Percentiles rank a stretch among this genome's conserved stretches.
These are phyloP conservation scores for Brassica incana DNA, from an alignment of 345 rosid species.

Conservation along the genomic window DNA sequence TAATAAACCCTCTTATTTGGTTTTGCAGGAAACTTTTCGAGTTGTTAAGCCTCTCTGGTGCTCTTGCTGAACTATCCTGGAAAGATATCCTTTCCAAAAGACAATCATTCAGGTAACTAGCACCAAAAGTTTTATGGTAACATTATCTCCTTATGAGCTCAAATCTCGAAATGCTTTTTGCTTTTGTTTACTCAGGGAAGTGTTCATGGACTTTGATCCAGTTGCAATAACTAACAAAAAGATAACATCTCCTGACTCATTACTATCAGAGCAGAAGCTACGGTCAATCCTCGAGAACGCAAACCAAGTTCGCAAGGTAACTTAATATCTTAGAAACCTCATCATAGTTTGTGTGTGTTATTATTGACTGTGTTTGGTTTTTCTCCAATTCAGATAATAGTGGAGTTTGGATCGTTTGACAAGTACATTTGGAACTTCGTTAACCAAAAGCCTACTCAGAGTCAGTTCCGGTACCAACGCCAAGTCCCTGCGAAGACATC, in stretches of 20 bases:
- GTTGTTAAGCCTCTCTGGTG: constrained; percentile 69
- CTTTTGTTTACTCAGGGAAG: constrained; percentile 55
- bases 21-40: constrained; percentile 74
- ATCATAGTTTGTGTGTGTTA: background rate
- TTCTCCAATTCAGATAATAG: constrained; percentile 48
- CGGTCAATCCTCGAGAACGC: constrained; percentile 80
- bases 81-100: constrained; percentile 74
- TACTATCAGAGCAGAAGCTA: constrained; percentile 70
- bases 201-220: constrained; percentile 76
- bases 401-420: constrained; percentile 75
- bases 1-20: background rate
- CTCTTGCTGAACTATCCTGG: constrained; percentile 83
- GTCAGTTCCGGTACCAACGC: constrained; percentile 69
- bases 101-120: constrained; percentile 61
- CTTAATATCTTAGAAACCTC: background rate
- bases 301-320: constrained; percentile 69
- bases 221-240: constrained; percentile 58
- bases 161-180: background rate
- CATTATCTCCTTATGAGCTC: background rate
- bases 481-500: constrained; percentile 78
- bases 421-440: constrained; percentile 85
- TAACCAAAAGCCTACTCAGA: constrained; percentile 60
- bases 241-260: constrained; percentile 55
- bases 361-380: background rate
- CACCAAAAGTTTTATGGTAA: background rate